Base-by-base conservation (phyloP, 441 rosid species). In the Pelargonium australe region DNA sequence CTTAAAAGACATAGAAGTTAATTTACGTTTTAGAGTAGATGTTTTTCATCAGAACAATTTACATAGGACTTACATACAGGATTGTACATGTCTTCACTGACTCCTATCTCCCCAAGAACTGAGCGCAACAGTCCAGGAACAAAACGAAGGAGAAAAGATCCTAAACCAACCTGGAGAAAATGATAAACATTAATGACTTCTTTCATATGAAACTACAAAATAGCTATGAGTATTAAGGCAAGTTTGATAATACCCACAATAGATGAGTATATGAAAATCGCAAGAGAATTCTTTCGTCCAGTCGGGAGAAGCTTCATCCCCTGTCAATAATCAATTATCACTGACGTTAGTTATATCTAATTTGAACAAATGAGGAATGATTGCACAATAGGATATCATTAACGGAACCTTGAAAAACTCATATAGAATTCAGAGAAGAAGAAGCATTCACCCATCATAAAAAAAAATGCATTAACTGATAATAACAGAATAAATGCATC, bases 221-320 rank as follows among this genome's bases (percentile, higher is more conserved):
- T 19, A 53, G 60, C 4, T 16, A 34, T 49, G 62, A 4, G 2
- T n/a, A 68, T 37, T 7, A 7, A 17, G 12, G 2, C n/a, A 10
- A 64, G 13, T 4, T 47, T 16, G 10, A 34, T 13, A 57, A 75
- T 68, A 87, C 92, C 58, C 79, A 93, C 98, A 76, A 88, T 31
- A 8, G 93, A 84, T 16, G 98, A 85, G 82, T 93, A 93, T 14
- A 88, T 68, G 77, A 93, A 85, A 77, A 93, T 83, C 34, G 87
- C 97, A 61, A 93, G 86, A 6, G 97, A 91, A 78, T 65, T 91
- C 78, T 70, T 85, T 67, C 90, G 84, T 40, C 98, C 98, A 43
- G 96, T 86, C 65, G 98, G 95, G 65, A 93, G 76, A 78, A 93
- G 89, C 80, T 83, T 93, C 98, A 93, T 93, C 47, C 98, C 98